Conservation (phyloP, 2,329 filamentous ascomycete species). For the Cryphonectria nitschkei region DNA sequence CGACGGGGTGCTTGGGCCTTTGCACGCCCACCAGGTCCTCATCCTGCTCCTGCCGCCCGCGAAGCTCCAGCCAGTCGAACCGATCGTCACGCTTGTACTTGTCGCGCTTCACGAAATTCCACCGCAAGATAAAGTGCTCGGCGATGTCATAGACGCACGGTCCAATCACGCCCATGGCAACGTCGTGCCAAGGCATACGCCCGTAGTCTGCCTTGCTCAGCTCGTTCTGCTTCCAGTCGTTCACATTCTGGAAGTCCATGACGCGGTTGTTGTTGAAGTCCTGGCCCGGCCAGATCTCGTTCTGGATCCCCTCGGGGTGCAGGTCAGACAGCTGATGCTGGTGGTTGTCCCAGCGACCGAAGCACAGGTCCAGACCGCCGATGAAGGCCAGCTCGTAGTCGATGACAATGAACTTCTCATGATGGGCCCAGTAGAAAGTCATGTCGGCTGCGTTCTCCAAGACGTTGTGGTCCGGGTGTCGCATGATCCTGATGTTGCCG, state of each 20-base stretch:
- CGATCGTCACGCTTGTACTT: conserved; percentile 90
- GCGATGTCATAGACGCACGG: conserved; percentile 92
- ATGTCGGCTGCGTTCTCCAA: conserved; percentile 93
- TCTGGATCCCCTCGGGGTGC: conserved; percentile 78
- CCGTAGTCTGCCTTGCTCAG: conserved; percentile 88
- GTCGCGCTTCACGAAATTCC: conserved; percentile 97
- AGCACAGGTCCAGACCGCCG: conserved; percentile 92
- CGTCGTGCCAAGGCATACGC: conserved; percentile 98
- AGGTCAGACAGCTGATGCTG: conserved; percentile 87
- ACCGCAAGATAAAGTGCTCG: conserved; percentile 90
- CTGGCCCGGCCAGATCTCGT: conserved; percentile 92
- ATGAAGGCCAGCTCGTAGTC: conserved; percentile 92
- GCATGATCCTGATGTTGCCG: conserved; percentile 86
- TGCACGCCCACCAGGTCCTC: conserved; percentile 90
- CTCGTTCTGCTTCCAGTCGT: conserved; percentile 93
- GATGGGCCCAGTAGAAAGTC: conserved; percentile 98
- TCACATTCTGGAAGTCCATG: conserved; percentile 90
- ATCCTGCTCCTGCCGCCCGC: conserved; percentile 74
- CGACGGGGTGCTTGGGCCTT: conserved; percentile 84
- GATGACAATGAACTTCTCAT: conserved; percentile 96
- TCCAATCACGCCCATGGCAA: conserved; percentile 87
- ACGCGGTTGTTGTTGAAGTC: conserved; percentile 98
- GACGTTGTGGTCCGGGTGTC: conserved; percentile 94
- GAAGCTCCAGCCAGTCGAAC: conserved; percentile 84
- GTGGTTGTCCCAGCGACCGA: conserved; percentile 88